phyloP scores from a whole-genome alignment of 2,329 filamentous ascomycete genomes.

The Sporothrix euskadiensis region DNA sequence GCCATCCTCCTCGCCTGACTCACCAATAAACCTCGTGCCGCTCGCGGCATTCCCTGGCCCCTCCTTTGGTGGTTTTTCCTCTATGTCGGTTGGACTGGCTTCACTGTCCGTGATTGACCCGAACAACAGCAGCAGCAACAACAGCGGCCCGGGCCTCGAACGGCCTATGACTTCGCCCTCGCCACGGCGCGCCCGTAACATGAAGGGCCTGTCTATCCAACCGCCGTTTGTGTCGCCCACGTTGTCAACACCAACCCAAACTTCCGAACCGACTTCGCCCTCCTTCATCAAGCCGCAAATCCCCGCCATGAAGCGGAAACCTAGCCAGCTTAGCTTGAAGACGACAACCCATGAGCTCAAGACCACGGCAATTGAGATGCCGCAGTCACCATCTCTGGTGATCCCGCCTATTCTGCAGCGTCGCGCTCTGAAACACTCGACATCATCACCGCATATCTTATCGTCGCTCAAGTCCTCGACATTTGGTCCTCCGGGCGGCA shows the following conservation, averaged over 20 bases:
- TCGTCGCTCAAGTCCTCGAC: constrained; percentile 59
- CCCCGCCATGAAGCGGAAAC: constrained; percentile 69
- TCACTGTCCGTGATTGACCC: constrained; percentile 46
- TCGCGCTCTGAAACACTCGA: constrained; percentile 65
- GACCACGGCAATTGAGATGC: constrained; percentile 53
- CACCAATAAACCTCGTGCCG: constrained; percentile 72
- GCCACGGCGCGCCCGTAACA: constrained; percentile 73
- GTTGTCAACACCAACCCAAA: constrained; percentile 46
- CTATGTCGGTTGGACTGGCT: constrained; percentile 42
- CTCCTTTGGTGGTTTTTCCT: constrained; percentile 52
- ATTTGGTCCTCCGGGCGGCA: constrained; percentile 62
- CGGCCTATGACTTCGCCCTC: constrained; percentile 68
- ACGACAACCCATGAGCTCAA: constrained; percentile 63
- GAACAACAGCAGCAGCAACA: constrained; percentile 25
- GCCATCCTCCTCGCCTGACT: constrained; percentile 89
- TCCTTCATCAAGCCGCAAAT: constrained; percentile 79
- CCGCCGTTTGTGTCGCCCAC: constrained; percentile 54
- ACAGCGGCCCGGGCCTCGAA: constrained; percentile 38
- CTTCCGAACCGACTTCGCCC: constrained; percentile 69
- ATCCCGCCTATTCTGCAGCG: constrained; percentile 59
- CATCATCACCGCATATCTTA: constrained; percentile 67
- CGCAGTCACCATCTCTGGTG: constrained; percentile 54
- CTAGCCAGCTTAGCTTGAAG: constrained; percentile 75
- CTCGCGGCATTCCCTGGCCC: constrained; percentile 68
- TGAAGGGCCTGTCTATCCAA: constrained; percentile 81